A percentile compares a stretch with the other conserved stretches of the same genome.
Evolutionary conservation across 2,329 filamentous ascomycete species (phyloP).

Genomic region (Sclerotinia glacialis): DNA sequence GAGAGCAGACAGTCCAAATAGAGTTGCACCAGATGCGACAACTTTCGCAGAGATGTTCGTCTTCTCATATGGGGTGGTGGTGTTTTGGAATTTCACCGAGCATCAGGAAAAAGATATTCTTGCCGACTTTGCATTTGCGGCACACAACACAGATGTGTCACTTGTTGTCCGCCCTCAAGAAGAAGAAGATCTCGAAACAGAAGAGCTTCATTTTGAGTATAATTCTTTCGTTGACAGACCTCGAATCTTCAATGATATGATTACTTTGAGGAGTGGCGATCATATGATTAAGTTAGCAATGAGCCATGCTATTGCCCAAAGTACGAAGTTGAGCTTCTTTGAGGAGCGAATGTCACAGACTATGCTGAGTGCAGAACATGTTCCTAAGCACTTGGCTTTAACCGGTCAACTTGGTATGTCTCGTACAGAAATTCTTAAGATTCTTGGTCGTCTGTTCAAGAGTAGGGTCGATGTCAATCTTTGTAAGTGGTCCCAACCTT

Average conservation of each 20-base stretch:
- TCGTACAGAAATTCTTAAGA: conserved; percentile 85
- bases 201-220: conserved; percentile 99
- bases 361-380: conserved; percentile 88
- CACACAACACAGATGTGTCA: conserved; percentile 60
- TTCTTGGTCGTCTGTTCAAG: conserved; percentile 87
- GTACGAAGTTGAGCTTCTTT: conserved; percentile 93
- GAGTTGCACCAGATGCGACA: conserved; percentile 67
- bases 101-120: conserved; percentile 94
- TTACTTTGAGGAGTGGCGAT: conserved; percentile 87
- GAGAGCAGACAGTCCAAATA: conserved; percentile 51
- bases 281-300: conserved; percentile 99
- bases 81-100: conserved; percentile 99
- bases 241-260: conserved; percentile 98
- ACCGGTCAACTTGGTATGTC: conserved; percentile 91
- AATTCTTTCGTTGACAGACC: conserved; percentile 81
- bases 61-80: conserved; percentile 93
- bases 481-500: conserved; percentile 59
- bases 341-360: conserved; percentile 94
- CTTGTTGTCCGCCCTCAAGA: conserved; percentile 77
- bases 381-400: conserved; percentile 82
- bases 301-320: conserved; percentile 95
- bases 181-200: conserved; percentile 91
- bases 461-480: conserved; percentile 96
- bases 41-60: conserved; percentile 94
- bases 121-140: conserved; percentile 88